Evolutionary conservation across 768 basidiomycete genomes (phyloP).

Genomic region (Panus rudis): DNA sequence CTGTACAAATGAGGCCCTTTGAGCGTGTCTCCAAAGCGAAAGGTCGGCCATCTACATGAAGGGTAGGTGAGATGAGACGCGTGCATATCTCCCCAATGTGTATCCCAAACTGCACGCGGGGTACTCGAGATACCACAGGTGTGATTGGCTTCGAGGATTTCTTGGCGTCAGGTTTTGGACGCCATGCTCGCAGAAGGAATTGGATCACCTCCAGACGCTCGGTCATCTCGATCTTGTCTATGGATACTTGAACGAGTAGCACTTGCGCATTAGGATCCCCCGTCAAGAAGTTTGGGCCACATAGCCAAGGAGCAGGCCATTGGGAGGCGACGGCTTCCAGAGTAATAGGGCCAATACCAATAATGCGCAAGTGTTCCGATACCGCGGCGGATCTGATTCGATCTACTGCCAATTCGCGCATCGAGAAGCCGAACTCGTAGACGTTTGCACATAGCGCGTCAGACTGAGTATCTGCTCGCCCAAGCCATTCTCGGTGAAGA

Average conservation of each 20-base stretch:
- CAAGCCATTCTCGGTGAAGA: slow-evolving; percentile 49
- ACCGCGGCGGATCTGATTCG: slow-evolving; percentile 24
- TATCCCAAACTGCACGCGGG: slow-evolving; percentile 41
- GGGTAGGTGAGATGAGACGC: slow-evolving; percentile 42
- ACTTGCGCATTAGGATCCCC: slow-evolving; percentile 57
- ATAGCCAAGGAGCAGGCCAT: slow-evolving; percentile 58
- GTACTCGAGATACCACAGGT: slow-evolving; percentile 33
- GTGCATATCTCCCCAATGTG: slow-evolving; percentile 43
- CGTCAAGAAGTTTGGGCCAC: slow-evolving; percentile 38
- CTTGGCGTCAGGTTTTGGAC: slow-evolving; percentile 16
- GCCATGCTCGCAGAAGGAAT: slow-evolving; percentile 26
- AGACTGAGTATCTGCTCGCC: slow-evolving; percentile 28
- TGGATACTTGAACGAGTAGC: slow-evolving; percentile 30
- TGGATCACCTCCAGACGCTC: slow-evolving; percentile 50
- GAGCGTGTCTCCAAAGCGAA: slow-evolving; percentile 51
- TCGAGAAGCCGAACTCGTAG: slow-evolving; percentile 38
- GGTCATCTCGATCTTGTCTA: slow-evolving; percentile 39
- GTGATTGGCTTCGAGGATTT: too few species aligned
- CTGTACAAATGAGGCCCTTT: slow-evolving; percentile 40
- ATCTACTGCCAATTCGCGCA: slow-evolving; percentile 39
- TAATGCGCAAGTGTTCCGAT: slow-evolving; percentile 28
- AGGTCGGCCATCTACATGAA: slow-evolving; percentile 31
- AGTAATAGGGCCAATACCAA: slow-evolving; percentile 34
- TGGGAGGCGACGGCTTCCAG: slow-evolving; percentile 42
- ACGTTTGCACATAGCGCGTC: slow-evolving; percentile 38